Evolutionary conservation across 805 yeast species (phyloP).

Genomic region (Peterozyma toletana): DNA sequence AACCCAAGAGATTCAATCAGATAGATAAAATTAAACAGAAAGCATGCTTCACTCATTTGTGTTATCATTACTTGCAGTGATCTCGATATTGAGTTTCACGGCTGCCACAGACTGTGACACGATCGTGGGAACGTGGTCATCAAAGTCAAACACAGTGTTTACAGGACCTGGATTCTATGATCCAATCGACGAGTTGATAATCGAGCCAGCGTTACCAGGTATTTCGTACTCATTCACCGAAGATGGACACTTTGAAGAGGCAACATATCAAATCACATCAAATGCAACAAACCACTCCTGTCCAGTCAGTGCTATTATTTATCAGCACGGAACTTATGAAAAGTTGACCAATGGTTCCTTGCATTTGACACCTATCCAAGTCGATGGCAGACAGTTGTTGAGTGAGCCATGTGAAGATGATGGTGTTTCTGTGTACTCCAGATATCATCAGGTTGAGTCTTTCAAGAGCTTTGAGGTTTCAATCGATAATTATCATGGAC

Average conservation of each 20-base stretch:
- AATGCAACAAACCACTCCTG: conserved; percentile 73
- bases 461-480: conserved; percentile 51
- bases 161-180: conserved; percentile 97
- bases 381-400: conserved; percentile 89
- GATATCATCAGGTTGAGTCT: conserved; percentile 64
- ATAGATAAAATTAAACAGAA: too few species aligned
- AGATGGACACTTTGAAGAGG: conserved; percentile 90
- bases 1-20: too few species aligned
- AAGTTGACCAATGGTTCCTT: conserved; percentile 60
- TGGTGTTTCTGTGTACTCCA: conserved; percentile 54
- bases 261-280: conserved; percentile 70
- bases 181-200: conserved; percentile 89
- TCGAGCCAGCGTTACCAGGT: conserved; percentile 96
- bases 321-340: conserved; percentile 83
- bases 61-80: background rate
- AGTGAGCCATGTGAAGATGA: conserved; percentile 77
- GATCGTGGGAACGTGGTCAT: conserved; percentile 88
- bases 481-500: conserved; percentile 79
- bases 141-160: conserved; percentile 88
- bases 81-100: background rate
- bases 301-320: conserved; percentile 74
- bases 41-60: background rate
- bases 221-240: conserved; percentile 86
- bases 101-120: conserved; percentile 15
- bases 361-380: conserved; percentile 62